Percentiles rank a stretch among this genome's conserved stretches.
These are phyloP conservation scores for Aegilops tauschii DNA, from an alignment of 176 grass and related monocot species.

Conservation along the genomic window DNA sequence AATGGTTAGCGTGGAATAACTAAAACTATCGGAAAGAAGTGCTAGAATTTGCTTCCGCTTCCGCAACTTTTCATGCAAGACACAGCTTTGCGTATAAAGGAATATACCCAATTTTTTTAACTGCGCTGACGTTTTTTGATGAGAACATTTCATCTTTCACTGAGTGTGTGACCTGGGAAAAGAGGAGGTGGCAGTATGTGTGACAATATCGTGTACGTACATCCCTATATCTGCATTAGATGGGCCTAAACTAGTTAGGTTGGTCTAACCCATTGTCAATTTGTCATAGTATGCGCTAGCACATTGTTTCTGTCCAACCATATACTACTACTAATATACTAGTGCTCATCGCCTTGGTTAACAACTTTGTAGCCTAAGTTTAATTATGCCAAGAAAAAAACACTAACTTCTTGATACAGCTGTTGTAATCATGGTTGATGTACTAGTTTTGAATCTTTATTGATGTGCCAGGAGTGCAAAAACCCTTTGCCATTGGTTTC, in stretches of 20 bases:
- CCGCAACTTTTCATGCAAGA: neutral
- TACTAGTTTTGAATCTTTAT: neutral
- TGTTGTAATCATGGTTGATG: neutral
- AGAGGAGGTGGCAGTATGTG: too few species aligned
- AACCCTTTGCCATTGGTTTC: neutral
- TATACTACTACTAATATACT: neutral
- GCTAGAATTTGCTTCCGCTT: neutral
- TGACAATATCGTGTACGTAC: neutral
- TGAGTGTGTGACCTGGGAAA: neutral
- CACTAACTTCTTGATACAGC: neutral
- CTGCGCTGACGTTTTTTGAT: neutral
- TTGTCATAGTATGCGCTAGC: neutral
- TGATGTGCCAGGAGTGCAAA: neutral
- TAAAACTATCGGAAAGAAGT: neutral
- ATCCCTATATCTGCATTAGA: neutral
- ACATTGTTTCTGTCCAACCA: conserved; percentile 16
- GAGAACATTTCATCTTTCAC: neutral
- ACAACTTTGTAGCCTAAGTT: neutral
- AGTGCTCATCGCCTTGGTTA: neutral
- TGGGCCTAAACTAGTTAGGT: neutral
- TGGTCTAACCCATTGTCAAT: neutral
- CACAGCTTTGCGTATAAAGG: neutral
- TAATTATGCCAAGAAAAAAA: neutral
- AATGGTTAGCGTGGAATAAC: neutral
- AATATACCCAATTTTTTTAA: neutral